A percentile compares a stretch with the other conserved stretches of the same genome.
These are phyloP conservation scores for Mercurialis annua DNA, from an alignment of 345 rosid species.

Conservation along the genomic window DNA sequence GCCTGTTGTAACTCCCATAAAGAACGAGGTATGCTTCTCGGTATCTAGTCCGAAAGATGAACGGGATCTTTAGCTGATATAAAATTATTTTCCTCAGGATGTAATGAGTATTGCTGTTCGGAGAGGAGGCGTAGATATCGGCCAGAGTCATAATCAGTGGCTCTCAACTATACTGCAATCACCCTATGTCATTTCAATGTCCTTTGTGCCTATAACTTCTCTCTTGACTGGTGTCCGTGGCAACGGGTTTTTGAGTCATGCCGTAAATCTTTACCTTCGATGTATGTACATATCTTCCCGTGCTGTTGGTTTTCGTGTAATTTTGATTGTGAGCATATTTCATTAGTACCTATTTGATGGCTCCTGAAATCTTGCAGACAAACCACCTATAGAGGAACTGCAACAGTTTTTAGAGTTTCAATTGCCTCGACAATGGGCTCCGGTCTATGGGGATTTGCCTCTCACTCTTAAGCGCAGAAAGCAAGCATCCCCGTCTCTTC, in stretches of 20 bases:
- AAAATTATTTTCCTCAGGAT: constrained; percentile 38
- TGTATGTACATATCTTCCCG: constrained; percentile 45
- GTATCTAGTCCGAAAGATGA: constrained; percentile 3
- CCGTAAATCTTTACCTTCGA: constrained; percentile 85
- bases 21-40: constrained; percentile 55
- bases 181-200: constrained; percentile 86
- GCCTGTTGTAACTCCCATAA: constrained; percentile 41
- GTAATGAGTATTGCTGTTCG: constrained; percentile 44
- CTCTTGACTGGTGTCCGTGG: constrained; percentile 78
- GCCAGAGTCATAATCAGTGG: constrained; percentile 81
- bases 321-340: not conserved
- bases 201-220: constrained; percentile 87
- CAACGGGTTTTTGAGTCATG: constrained; percentile 83
- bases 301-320: not conserved
- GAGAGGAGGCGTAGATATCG: constrained; percentile 70
- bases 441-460: constrained; percentile 85
- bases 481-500: constrained; percentile 69
- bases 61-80: not conserved
- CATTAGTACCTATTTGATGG: not conserved
- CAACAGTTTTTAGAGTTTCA: constrained; percentile 92
- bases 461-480: constrained; percentile 67
- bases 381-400: constrained; percentile 89
- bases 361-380: constrained; percentile 53
- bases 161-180: constrained; percentile 74
- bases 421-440: constrained; percentile 96